Conservation (phyloP, 768 basidiomycete genomes). For the Rhodotorula taiwanensis region DNA sequence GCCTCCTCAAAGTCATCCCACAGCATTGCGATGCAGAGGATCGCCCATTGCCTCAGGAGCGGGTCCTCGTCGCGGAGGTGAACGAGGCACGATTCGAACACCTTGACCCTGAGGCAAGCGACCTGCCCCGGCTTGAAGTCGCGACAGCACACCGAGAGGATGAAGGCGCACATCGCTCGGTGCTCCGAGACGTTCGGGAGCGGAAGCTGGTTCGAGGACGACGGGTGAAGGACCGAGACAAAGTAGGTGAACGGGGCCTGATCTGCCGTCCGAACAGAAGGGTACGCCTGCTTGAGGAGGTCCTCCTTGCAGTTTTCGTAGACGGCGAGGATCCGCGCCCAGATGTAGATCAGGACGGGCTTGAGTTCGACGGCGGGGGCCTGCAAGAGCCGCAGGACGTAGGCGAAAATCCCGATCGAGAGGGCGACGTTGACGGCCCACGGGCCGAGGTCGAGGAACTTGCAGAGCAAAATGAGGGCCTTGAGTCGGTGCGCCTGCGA, state of each 20-base stretch:
- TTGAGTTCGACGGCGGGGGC: slow-evolving; percentile 91
- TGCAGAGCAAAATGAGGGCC: slow-evolving; percentile 88
- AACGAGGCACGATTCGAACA: slow-evolving; percentile 80
- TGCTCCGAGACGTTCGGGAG: slow-evolving; percentile 94
- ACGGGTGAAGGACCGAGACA: slow-evolving; percentile 62
- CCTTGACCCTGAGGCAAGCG: slow-evolving; percentile 67
- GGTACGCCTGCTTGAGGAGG: slow-evolving; percentile 62
- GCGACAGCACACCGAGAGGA: slow-evolving; percentile 80
- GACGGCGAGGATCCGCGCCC: slow-evolving; percentile 96
- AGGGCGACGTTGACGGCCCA: slow-evolving; percentile 97
- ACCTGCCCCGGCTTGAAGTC: slow-evolving; percentile 80
- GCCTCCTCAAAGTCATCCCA: slow-evolving; percentile 92
- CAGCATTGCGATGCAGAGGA: slow-evolving; percentile 85
- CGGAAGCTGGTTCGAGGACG: slow-evolving; percentile 36
- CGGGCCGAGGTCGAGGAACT: slow-evolving; percentile 95
- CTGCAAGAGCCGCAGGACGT: slow-evolving; percentile 91
- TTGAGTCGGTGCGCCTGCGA: slow-evolving; percentile 93
- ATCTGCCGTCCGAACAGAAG: slow-evolving; percentile 26
- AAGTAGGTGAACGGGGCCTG: slow-evolving; percentile 62
- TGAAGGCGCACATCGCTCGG: slow-evolving; percentile 97
- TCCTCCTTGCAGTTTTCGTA: slow-evolving; percentile 87
- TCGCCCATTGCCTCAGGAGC: slow-evolving; percentile 85
- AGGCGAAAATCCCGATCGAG: slow-evolving; percentile 96
- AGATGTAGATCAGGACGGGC: slow-evolving; percentile 96
- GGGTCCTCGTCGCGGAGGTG: slow-evolving; percentile 84